Percentiles rank a stretch among this genome's conserved stretches.
Conservation (phyloP, 257 asterid species). For the Primulina huaijiensis region DNA sequence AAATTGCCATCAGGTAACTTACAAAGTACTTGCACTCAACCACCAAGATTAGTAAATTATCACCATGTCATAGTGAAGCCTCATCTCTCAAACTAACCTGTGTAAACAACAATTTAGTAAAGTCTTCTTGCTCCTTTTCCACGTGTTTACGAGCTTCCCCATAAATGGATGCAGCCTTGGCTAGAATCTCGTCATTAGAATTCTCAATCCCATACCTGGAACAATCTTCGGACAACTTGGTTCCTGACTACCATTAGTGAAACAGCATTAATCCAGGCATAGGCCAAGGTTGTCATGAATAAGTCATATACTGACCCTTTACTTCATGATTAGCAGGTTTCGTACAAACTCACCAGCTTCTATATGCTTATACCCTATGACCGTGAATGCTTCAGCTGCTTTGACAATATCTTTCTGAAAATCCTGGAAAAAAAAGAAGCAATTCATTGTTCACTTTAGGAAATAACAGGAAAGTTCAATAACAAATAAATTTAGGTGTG, state of each 20-base stretch:
- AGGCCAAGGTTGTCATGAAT: neutral
- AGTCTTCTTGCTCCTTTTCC: constrained; percentile 96
- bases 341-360: constrained; percentile 75
- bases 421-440: constrained; percentile 50
- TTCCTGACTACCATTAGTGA: constrained; percentile 63
- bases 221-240: constrained; percentile 93
- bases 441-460: neutral
- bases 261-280: constrained; percentile 24
- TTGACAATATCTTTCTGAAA: constrained; percentile 89
- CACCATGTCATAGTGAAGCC: constrained; percentile 2
- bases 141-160: constrained; percentile 92
- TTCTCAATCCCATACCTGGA: constrained; percentile 78
- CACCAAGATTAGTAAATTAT: neutral
- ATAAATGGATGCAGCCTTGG: constrained; percentile 80
- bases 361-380: constrained; percentile 87
- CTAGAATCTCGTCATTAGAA: constrained; percentile 68
- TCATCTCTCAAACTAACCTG: constrained; percentile 54
- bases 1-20: constrained; percentile 4
- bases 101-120: constrained; percentile 59
- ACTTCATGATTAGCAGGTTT: constrained; percentile 18
- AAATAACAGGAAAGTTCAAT: neutral
- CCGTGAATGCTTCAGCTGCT: constrained; percentile 87
- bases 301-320: neutral
- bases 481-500: neutral
- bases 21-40: constrained; percentile 2